Evolutionary conservation across 495 filamentous ascomycete species (phyloP), one percentile per base, ranked within the genome.

Genomic region (Haplographium delicatum): DNA sequence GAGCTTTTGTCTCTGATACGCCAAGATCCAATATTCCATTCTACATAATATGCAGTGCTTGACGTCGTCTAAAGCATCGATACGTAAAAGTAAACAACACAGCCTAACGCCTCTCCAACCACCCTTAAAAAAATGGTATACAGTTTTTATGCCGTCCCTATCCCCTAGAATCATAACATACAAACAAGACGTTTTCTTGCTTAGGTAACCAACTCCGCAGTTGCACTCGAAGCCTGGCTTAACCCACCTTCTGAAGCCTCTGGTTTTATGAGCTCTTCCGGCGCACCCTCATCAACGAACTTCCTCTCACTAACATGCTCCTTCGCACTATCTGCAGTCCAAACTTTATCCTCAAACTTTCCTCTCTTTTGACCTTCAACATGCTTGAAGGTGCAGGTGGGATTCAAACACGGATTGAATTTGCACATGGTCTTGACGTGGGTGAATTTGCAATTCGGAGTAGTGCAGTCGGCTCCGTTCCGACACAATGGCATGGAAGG

Each of bases 391-490:
- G 83, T 73, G 63, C 93, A 99, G 45, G 65, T 74, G 11, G 81
- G 76, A 61, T 96, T 96, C 50, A 87, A 79, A 65, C 93, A 99
- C 3, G 93, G 93, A 53, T 82, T 89, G 69, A 83, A 97, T 54
- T 85, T 91, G 83, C 93, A 99, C 56, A 84, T 73, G 19, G 81
- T 85, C 63, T 84, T 71, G 56, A 82, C 57, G 64, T 99, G 93
- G 2, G 87, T 87, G 66, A 96, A 97, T 62, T 89, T 89, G 79
- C 93, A 99, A 31, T 81, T 83, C 28, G 84, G 77, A 22, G 80
- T 80, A 16, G 79, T 81, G 72, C 93, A 99, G 66, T 94, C 90
- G 27, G 87, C 87, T 18, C 94, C 94, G 61, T 97, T 97, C 41
- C 89, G 82, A 69, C 93, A 98, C 11, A 54, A 18, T 23, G 60